Evolutionary conservation across 2,329 filamentous ascomycete genomes (phyloP).

Genomic region (Acrodontium crateriforme): DNA sequence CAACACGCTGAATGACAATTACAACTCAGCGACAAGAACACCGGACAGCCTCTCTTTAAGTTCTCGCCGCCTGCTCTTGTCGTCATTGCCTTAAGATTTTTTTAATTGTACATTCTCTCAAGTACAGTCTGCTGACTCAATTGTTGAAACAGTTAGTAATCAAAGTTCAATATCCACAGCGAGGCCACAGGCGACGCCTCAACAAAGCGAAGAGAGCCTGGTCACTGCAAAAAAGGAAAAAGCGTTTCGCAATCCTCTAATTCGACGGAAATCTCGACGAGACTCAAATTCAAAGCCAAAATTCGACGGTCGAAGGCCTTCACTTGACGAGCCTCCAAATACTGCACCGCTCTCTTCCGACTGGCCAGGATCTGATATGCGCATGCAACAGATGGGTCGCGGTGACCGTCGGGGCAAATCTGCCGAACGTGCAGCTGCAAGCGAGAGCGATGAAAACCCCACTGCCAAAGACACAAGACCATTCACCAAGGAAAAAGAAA

Average conservation of each 20-base stretch:
- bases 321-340: slow-evolving; percentile 13
- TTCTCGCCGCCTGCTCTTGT: too few relatives aligned
- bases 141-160: too few relatives aligned
- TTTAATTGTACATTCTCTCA: too few relatives aligned
- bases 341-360: slow-evolving; percentile 16
- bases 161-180: too few relatives aligned
- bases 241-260: slow-evolving; percentile 14
- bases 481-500: slow-evolving; percentile 13
- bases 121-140: too few relatives aligned
- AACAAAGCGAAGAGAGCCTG: slow-evolving; percentile 17
- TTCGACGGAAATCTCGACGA: slow-evolving; percentile 16
- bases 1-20: too few relatives aligned
- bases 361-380: slow-evolving; percentile 14
- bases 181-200: slow-evolving; percentile 15
- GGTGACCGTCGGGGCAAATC: slow-evolving; percentile 20
- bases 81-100: too few relatives aligned
- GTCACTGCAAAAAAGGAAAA: slow-evolving; percentile 13
- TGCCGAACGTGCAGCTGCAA: slow-evolving; percentile 15
- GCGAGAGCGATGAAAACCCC: slow-evolving; percentile 15
- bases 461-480: slow-evolving; percentile 5
- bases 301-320: slow-evolving; percentile 7
- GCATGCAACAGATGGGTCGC: slow-evolving; percentile 13
- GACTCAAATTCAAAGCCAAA: slow-evolving; percentile 17
- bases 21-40: too few relatives aligned
- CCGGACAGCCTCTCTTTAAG: too few relatives aligned